Conservation (phyloP, 1,139 yeast genomes). For the Geotrichum aggregatum region DNA sequence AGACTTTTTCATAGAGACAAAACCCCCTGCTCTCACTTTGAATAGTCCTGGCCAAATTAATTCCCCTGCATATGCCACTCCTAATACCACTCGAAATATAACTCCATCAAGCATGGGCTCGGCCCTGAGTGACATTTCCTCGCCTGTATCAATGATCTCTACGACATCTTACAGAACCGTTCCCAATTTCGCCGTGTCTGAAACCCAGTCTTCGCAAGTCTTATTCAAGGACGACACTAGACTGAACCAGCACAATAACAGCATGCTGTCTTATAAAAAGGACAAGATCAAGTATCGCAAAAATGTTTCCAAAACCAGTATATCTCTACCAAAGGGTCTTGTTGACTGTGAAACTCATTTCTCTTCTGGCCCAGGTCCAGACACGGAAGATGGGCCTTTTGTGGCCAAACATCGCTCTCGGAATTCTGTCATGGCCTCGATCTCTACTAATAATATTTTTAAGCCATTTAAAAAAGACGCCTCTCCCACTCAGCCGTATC, state of each 20-base stretch:
- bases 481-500: slow-evolving; percentile 13
- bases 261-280: slow-evolving; percentile 29
- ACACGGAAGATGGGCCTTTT: slow-evolving; percentile 7
- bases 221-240: slow-evolving; percentile 16
- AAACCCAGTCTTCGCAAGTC: slow-evolving; percentile 11
- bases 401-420: slow-evolving; percentile 16
- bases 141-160: slow-evolving; percentile 21
- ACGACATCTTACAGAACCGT: slow-evolving; percentile 6
- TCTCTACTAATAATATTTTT: slow-evolving; percentile 10
- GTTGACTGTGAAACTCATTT: slow-evolving; percentile 29
- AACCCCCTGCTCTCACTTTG: not conserved
- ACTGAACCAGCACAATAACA: slow-evolving; percentile 11
- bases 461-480: slow-evolving; percentile 18
- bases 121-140: slow-evolving; percentile 8
- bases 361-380: slow-evolving; percentile 19
- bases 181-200: slow-evolving; percentile 4
- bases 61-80: not conserved
- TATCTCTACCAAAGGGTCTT: slow-evolving; percentile 29
- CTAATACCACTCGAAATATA: not conserved
- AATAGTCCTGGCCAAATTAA: not conserved
- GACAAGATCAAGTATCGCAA: slow-evolving; percentile 25
- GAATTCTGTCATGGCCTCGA: slow-evolving; percentile 18
- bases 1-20: not conserved
- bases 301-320: slow-evolving; percentile 27
- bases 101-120: slow-evolving; percentile 9